Evolutionary conservation across 225 moss, liverwort and hornwort genomes (phyloP), one percentile per base, ranked within the genome.

Genomic region (Neckera pumila): DNA sequence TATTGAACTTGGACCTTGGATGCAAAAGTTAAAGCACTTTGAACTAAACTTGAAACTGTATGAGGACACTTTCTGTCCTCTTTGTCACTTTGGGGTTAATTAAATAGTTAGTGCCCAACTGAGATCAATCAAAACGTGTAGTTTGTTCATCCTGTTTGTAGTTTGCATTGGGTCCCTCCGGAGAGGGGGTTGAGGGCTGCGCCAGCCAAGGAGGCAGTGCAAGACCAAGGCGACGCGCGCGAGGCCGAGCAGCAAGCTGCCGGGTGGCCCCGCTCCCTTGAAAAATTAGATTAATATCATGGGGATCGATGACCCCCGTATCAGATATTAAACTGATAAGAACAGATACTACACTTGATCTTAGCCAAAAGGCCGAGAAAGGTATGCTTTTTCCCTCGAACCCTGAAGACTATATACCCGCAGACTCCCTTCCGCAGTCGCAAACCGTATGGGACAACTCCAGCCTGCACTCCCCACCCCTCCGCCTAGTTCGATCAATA

Each of bases 271-370:
- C 74, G 63, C 63, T 5, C 74, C 87, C 74, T 1, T 3, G 83
- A 88, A 76, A 88, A 66, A 83, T 84, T 76, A 77, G 67, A 77
- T 77, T 77, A 77, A 67, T 77, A 88, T 77, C 88, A 67, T 77
- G 84, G 77, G 84, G 10, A 1, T 59, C 77, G 58, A 67, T 84
- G 88, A 67, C 5, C 76, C 88, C 76, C 88, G 66, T 88, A 77
- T 88, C 83, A 88, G 76, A 88, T 88, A 84, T 88, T 67, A 67
- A 59, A 30, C 84, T 95, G 93, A 94, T 93, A 94, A 94, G 91
- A 95, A 95, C 95, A 96, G 94, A 95, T 93, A 92, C 95, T 96
- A 93, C 95, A 93, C 92, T 90, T 93, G 93, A 93, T 96, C 93
- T 94, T 93, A 92, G 95, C 95, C 96, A 92, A 94, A 94, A 94